These are phyloP conservation scores for Barbarea vulgaris DNA, from an alignment of 345 rosid genomes.

Conservation along the genomic window DNA sequence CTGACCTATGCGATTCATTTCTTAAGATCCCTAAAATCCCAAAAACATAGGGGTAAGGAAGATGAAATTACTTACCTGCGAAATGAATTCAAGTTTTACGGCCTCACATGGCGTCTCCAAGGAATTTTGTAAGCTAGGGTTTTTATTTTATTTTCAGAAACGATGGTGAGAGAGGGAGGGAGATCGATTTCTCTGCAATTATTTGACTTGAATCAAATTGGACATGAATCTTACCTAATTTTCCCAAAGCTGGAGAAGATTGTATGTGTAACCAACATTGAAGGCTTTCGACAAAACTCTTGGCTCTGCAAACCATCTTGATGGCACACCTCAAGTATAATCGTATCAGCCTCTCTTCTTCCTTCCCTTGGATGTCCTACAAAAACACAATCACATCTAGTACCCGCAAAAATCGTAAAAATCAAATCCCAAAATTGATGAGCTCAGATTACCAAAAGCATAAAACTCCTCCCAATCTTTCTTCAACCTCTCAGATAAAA, in stretches of 20 bases:
- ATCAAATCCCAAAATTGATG: neutral
- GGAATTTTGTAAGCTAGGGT: too few species aligned
- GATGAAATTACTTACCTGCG: too few species aligned
- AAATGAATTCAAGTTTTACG: too few species aligned
- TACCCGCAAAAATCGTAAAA: neutral
- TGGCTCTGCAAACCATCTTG: conserved; percentile 95
- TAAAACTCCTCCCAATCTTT: conserved; percentile 77
- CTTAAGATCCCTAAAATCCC: too few species aligned
- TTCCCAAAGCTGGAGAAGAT: conserved; percentile 84
- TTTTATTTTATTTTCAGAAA: too few species aligned
- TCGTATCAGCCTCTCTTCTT: conserved; percentile 75
- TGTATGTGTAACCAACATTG: conserved; percentile 86
- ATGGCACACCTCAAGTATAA: conserved; percentile 74
- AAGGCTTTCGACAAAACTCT: conserved; percentile 93
- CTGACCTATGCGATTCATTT: too few species aligned
- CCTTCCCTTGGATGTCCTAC: conserved; percentile 67
- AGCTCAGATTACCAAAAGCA: conserved; percentile 65
- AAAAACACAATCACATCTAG: conserved; percentile 7
- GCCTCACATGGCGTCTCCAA: too few species aligned
- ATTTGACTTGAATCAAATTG: neutral
- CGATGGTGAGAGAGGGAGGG: too few species aligned
- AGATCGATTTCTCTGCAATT: too few species aligned
- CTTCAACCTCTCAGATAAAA: conserved; percentile 67
- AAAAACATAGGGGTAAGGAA: too few species aligned
- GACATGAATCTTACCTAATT: conserved; percentile 56